These are phyloP conservation scores for Piromyces finnis DNA, from an alignment of 192 early-diverging fungal species.

Conservation along the genomic window DNA sequence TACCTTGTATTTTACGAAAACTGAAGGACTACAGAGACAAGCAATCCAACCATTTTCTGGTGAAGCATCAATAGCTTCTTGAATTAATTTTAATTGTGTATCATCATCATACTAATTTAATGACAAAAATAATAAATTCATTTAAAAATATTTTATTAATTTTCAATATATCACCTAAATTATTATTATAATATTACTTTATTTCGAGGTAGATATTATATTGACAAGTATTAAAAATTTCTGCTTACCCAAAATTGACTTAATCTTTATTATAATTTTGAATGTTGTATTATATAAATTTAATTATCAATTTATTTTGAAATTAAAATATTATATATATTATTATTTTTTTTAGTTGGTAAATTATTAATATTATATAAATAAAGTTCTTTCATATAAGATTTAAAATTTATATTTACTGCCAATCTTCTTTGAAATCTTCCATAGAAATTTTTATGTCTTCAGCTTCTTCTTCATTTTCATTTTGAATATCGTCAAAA, in stretches of 20 bases:
- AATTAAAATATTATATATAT: too few species aligned
- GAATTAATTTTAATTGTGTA: slow-evolving; percentile 24
- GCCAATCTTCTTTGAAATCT: slow-evolving; percentile 65
- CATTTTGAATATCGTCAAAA: slow-evolving; percentile 17
- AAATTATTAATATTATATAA: too few species aligned
- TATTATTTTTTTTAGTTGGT: too few species aligned
- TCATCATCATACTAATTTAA: slow-evolving; percentile 30
- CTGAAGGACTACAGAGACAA: slow-evolving; percentile 42
- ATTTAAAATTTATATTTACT: slow-evolving; percentile 13
- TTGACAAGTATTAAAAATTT: slow-evolving; percentile 14
- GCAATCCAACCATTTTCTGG: slow-evolving; percentile 16
- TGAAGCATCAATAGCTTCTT: slow-evolving; percentile 20
- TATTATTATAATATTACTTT: too few species aligned
- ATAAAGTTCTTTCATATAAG: too few species aligned
- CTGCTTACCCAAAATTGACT: slow-evolving; percentile 26
- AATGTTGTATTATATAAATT: too few species aligned
- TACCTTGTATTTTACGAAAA: slow-evolving; percentile 44
- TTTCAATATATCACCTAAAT: too few species aligned
- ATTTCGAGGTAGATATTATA: too few species aligned
- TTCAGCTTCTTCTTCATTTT: slow-evolving; percentile 5
- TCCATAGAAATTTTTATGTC: slow-evolving; percentile 26
- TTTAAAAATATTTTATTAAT: too few species aligned
- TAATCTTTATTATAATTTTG: slow-evolving; percentile 9
- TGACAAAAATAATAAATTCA: too few species aligned
- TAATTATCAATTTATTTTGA: too few species aligned